Conservation (phyloP, 148 eudicot genomes). For the Vaccinium darrowii region DNA sequence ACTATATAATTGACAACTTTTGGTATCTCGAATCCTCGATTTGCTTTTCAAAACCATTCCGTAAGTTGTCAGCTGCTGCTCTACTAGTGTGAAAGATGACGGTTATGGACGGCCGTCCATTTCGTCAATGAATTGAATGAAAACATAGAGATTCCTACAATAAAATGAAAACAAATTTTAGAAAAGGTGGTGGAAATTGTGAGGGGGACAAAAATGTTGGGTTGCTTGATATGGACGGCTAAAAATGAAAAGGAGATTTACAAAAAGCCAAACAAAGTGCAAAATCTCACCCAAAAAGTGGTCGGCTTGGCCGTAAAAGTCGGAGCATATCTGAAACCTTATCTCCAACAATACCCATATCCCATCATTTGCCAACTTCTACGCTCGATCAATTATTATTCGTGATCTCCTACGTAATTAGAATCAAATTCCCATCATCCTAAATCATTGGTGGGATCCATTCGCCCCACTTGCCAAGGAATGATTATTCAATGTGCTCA, state of each 20-base stretch:
- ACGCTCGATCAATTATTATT: not conserved
- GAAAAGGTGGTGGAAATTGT: not conserved
- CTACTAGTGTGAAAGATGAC: too few relatives aligned
- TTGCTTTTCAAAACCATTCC: too few relatives aligned
- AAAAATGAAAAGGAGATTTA: not conserved
- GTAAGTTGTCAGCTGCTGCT: too few relatives aligned
- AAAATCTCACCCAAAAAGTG: not conserved
- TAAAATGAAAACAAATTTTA: too few relatives aligned
- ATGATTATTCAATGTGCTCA: too few relatives aligned
- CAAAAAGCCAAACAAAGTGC: conserved; percentile 5
- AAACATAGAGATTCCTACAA: too few relatives aligned
- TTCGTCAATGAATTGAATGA: too few relatives aligned
- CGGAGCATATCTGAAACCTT: conserved; percentile 18
- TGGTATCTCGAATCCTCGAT: too few relatives aligned
- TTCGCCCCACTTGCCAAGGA: too few relatives aligned
- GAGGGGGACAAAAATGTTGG: too few relatives aligned
- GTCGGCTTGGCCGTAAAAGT: conserved; percentile 10
- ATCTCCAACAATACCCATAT: conserved; percentile 12
- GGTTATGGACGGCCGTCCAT: too few relatives aligned
- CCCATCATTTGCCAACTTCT: conserved; percentile 5
- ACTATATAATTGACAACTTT: too few relatives aligned
- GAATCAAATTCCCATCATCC: conserved; percentile 20
- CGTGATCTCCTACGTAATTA: not conserved
- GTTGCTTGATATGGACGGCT: not conserved
- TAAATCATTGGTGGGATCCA: conserved; percentile 18